Percentiles rank a stretch among this genome's conserved stretches.
Conservation (phyloP, 345 rosid species). For the Erysimum cheiranthoides region DNA sequence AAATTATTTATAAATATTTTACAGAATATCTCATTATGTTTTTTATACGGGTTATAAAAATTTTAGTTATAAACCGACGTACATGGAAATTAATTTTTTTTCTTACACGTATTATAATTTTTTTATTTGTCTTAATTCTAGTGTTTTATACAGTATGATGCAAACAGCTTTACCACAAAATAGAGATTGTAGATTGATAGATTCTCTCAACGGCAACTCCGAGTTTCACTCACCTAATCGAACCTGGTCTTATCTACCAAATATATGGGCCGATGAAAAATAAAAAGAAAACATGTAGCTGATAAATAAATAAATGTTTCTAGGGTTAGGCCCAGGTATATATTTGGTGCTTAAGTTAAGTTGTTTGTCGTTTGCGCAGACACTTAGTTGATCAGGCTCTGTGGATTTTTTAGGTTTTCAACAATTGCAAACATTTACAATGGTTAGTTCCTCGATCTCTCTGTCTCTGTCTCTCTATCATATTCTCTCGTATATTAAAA, state of each 20-base stretch:
- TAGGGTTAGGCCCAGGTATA: conserved; percentile 29
- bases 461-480: conserved; percentile 4
- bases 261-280: neutral
- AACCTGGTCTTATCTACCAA: neutral
- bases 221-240: neutral
- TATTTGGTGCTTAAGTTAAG: conserved; percentile 28
- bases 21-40: too few relatives aligned
- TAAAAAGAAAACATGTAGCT: neutral
- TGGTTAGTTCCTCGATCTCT: conserved; percentile 17
- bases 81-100: too few relatives aligned
- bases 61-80: too few relatives aligned
- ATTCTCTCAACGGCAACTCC: conserved; percentile 1
- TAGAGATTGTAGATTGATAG: neutral
- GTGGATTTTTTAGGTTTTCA: conserved; percentile 21
- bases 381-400: neutral
- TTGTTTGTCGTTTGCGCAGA: conserved; percentile 25
- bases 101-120: too few relatives aligned
- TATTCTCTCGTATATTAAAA: neutral
- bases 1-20: too few relatives aligned
- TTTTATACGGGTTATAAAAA: too few relatives aligned
- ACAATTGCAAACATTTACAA: neutral
- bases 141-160: too few relatives aligned
- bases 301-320: neutral
- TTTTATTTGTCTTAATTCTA: too few relatives aligned
- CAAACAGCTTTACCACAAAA: too few relatives aligned